Percentiles rank a stretch among this genome's conserved stretches.
Evolutionary conservation across 805 yeast species (phyloP).

Genomic region (Metschnikowia santaceciliae): DNA sequence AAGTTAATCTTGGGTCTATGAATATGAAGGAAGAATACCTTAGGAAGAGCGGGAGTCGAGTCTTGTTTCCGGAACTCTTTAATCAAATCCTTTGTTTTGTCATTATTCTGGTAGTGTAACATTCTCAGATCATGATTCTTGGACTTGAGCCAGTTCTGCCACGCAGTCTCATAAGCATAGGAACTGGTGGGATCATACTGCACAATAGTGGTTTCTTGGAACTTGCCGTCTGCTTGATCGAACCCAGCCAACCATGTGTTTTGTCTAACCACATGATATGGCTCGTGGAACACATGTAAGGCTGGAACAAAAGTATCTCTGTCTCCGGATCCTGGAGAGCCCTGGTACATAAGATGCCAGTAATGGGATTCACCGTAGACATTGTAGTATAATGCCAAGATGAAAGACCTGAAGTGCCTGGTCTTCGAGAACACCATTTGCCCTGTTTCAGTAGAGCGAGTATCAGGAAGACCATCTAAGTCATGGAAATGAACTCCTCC

Average conservation of each 20-base stretch:
- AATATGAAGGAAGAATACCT: constrained; percentile 21
- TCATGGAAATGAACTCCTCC: constrained; percentile 27
- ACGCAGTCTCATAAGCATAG: constrained; percentile 9
- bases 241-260: constrained; percentile 24
- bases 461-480: constrained; percentile 26
- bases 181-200: constrained; percentile 21
- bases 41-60: constrained; percentile 6
- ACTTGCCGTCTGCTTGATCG: constrained; percentile 3
- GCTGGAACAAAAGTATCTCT: constrained; percentile 38
- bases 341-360: constrained; percentile 32
- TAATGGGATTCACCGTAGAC: constrained; percentile 25
- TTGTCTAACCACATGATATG: constrained; percentile 25
- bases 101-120: constrained; percentile 16
- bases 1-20: constrained; percentile 21
- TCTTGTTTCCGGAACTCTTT: constrained; percentile 11
- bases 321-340: constrained; percentile 33
- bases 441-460: constrained; percentile 30
- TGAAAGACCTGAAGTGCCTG: constrained; percentile 25
- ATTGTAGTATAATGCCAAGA: constrained; percentile 33
- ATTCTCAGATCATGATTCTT: constrained; percentile 18
- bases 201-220: constrained; percentile 23
- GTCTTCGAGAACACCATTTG: constrained; percentile 33
- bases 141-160: constrained; percentile 16
- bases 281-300: constrained; percentile 31
- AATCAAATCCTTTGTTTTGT: constrained; percentile 11